Conservation (phyloP, 176 grass and related monocot genomes). For the Oryza officinalis region DNA sequence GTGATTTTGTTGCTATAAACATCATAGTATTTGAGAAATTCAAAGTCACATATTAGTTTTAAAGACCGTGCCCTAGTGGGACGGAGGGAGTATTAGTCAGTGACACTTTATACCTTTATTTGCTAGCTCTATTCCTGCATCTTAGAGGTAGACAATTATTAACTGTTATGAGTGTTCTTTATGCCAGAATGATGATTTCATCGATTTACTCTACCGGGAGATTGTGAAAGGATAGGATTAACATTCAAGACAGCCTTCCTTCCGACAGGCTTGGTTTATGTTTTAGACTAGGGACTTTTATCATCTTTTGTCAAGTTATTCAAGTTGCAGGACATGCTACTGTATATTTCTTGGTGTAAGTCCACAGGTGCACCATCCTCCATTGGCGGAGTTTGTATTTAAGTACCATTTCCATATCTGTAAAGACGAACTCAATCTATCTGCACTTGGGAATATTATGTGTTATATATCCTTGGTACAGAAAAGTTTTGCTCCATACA, state of each 20-base stretch:
- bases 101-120: background rate
- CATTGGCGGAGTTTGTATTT: slow-evolving; percentile 1
- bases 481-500: background rate
- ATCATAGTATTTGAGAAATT: too few species aligned
- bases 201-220: slow-evolving; percentile 62
- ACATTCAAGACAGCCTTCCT: background rate
- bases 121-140: background rate
- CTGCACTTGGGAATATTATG: slow-evolving; percentile 1
- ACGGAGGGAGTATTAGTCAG: too few species aligned
- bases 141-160: background rate
- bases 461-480: slow-evolving; percentile 15
- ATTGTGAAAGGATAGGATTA: slow-evolving; percentile 46
- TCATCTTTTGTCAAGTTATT: background rate
- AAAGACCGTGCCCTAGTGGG: too few species aligned
- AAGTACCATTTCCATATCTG: slow-evolving; percentile 29
- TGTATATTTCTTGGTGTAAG: slow-evolving; percentile 39
- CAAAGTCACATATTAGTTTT: too few species aligned
- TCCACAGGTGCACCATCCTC: background rate
- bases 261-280: slow-evolving; percentile 1
- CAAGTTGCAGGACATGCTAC: background rate
- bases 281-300: background rate
- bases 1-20: too few species aligned
- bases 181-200: slow-evolving; percentile 48
- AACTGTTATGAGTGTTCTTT: background rate
- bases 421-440: slow-evolving; percentile 22